A percentile compares a stretch with the other conserved stretches of the same genome.
Conservation (phyloP, 495 filamentous ascomycete species). For the Neurospora sublineolata region DNA sequence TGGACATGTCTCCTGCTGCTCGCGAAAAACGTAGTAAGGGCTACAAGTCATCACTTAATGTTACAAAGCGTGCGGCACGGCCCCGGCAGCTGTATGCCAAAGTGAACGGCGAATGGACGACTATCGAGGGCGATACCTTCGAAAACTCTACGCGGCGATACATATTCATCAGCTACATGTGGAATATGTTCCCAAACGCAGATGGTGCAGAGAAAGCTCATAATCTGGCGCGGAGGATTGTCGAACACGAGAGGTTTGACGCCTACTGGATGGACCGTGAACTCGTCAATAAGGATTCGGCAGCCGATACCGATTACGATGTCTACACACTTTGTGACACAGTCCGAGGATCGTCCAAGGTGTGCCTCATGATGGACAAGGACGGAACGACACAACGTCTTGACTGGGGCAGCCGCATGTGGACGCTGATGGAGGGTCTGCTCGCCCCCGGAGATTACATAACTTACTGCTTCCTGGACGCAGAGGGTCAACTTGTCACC, state of each 20-base stretch:
- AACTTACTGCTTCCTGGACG: background rate
- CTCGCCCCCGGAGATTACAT: slow-evolving; percentile 19
- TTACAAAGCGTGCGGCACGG: background rate
- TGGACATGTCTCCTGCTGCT: background rate
- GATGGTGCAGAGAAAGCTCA: background rate
- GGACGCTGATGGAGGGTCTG: slow-evolving; percentile 38
- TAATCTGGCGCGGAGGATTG: background rate
- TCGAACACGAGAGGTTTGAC: background rate
- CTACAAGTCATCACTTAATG: background rate
- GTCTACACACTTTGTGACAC: slow-evolving; percentile 10
- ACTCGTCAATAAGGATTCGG: background rate
- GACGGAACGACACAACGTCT: background rate
- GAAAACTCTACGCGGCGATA: background rate
- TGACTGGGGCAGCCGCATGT: slow-evolving; percentile 33
- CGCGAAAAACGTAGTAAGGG: background rate
- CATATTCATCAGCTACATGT: background rate
- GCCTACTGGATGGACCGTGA: background rate
- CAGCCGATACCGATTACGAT: background rate
- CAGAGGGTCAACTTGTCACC: background rate
- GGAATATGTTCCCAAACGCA: background rate
- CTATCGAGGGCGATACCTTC: background rate
- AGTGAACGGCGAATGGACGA: background rate
- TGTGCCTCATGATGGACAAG: slow-evolving; percentile 4
- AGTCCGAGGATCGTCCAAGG: slow-evolving; percentile 4
- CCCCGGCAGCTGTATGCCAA: background rate